phyloP scores from a whole-genome alignment of 306 rosid genomes.

The Casuarina glauca region DNA sequence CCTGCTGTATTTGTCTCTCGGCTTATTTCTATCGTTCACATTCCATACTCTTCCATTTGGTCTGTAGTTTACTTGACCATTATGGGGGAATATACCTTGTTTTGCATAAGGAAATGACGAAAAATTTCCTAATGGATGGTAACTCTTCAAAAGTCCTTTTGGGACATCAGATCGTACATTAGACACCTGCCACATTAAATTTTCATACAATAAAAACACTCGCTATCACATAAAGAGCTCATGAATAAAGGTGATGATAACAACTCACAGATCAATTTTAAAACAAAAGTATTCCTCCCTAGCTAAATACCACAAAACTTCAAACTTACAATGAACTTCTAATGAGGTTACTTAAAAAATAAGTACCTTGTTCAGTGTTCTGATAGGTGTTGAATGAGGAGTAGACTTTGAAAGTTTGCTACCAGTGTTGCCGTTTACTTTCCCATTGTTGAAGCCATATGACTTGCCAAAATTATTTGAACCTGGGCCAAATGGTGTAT shows the following conservation, averaged over 20 bases:
- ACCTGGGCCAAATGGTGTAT: conserved; percentile 29
- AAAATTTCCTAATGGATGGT: conserved; percentile 38
- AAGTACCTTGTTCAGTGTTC: conserved; percentile 50
- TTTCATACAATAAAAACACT: conserved; percentile 14
- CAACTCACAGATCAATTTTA: neutral
- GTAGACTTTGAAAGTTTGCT: conserved; percentile 35
- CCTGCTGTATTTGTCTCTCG: conserved; percentile 35
- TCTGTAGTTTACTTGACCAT: conserved; percentile 28
- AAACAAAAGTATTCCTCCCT: neutral
- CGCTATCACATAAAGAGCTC: neutral
- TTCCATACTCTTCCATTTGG: conserved; percentile 39
- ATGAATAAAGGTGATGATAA: neutral
- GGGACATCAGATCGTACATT: conserved; percentile 47
- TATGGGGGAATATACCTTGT: conserved; percentile 27
- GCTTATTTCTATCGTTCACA: conserved; percentile 39
- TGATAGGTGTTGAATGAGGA: conserved; percentile 30
- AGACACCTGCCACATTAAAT: conserved; percentile 44
- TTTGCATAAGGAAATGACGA: conserved; percentile 44
- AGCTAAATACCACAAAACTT: conserved; percentile 9
- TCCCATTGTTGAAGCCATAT: conserved; percentile 32
- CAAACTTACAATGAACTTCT: conserved; percentile 18
- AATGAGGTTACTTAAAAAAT: neutral
- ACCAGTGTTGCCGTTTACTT: conserved; percentile 33
- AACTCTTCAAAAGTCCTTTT: conserved; percentile 39
- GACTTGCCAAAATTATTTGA: conserved; percentile 37